These are phyloP conservation scores for Carex parvula DNA, from an alignment of 176 grass and related monocot species.

Conservation along the genomic window DNA sequence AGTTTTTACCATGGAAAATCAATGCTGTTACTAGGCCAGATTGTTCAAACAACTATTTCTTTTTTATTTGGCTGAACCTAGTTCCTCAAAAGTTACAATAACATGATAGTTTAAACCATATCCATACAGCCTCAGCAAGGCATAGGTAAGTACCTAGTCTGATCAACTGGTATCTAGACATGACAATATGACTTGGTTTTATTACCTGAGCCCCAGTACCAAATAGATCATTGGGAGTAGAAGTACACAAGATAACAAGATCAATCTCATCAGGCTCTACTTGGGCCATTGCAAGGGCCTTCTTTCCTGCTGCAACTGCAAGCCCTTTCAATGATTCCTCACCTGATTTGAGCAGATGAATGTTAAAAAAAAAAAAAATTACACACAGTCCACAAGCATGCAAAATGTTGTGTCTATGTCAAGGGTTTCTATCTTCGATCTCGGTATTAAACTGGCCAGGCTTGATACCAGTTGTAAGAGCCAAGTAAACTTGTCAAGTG, in stretches of 20 bases:
- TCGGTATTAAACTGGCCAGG: neutral
- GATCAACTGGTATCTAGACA: neutral
- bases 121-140: neutral
- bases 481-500: neutral
- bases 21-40: neutral
- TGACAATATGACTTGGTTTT: neutral
- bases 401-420: neutral
- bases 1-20: neutral
- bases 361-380: neutral
- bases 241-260: conserved; percentile 72
- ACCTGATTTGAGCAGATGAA: conserved; percentile 34
- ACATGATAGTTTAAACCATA: neutral
- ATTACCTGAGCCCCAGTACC: conserved; percentile 67
- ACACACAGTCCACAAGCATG: neutral
- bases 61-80: neutral
- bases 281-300: conserved; percentile 89
- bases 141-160: neutral
- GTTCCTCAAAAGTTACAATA: neutral
- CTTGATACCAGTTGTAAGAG: neutral
- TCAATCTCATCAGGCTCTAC: conserved; percentile 75
- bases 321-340: conserved; percentile 64
- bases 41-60: neutral
- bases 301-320: conserved; percentile 65
- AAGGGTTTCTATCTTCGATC: neutral
- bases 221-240: conserved; percentile 87